Evolutionary conservation across 208 protist species (phyloP).

Genomic region (Wallacemonas rigidus): DNA sequence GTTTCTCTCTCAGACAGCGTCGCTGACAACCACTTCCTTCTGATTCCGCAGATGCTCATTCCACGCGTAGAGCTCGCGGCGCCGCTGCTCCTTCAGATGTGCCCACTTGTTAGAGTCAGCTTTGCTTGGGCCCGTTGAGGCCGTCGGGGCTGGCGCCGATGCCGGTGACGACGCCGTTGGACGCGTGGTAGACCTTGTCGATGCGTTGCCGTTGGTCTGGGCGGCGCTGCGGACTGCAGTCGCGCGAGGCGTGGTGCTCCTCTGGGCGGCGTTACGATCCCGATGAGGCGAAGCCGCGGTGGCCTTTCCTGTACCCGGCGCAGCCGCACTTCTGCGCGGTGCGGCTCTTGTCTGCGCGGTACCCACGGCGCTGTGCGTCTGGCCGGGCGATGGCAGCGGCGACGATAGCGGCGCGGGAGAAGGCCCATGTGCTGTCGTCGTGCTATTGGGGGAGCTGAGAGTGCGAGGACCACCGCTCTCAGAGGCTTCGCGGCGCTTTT

Average conservation of each 20-base stretch:
- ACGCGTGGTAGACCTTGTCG: background rate
- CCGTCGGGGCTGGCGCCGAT: background rate
- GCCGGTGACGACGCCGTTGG: background rate
- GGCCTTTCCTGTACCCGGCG: background rate
- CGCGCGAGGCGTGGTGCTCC: background rate
- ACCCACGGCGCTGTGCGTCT: too few relatives aligned
- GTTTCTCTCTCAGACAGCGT: constrained; percentile 43
- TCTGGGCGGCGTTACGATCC: background rate
- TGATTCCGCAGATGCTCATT: constrained; percentile 52
- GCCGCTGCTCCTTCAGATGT: constrained; percentile 48
- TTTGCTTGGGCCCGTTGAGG: background rate
- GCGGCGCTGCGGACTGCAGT: background rate
- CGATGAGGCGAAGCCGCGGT: constrained; percentile 4
- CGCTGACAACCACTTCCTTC: constrained; percentile 28
- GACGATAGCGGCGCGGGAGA: too few relatives aligned
- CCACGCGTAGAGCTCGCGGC: constrained; percentile 84
- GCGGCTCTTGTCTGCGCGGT: too few relatives aligned
- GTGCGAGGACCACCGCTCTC: background rate
- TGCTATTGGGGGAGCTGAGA: background rate
- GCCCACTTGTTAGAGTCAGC: constrained; percentile 3
- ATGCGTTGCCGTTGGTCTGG: background rate
- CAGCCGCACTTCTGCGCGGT: too few relatives aligned
- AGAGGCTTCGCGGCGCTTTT: background rate
- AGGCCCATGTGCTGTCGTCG: background rate
- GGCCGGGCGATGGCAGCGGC: too few relatives aligned